A percentile compares a stretch with the other conserved stretches of the same genome.
Evolutionary conservation across 257 asterid genomes (phyloP).

Genomic region (Gentiana macrophylla): DNA sequence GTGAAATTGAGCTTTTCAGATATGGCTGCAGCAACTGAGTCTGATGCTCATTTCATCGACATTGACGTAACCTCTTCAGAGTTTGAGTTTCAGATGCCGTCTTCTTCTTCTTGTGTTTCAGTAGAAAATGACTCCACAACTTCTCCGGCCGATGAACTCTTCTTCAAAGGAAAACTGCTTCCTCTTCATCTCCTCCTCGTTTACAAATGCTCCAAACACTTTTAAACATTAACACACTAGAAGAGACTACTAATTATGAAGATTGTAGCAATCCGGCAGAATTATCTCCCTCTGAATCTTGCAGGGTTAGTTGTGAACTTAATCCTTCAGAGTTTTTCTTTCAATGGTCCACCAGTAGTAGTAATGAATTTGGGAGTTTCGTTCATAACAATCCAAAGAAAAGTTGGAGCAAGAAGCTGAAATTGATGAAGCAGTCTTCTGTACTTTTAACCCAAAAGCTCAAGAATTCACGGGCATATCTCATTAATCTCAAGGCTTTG

Average conservation of each 20-base stretch:
- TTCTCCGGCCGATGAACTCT: conserved; percentile 80
- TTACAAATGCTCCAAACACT: conserved; percentile 48
- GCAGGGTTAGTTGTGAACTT: conserved; percentile 68
- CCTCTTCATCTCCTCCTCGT: conserved; percentile 75
- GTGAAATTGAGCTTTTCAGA: too few species aligned
- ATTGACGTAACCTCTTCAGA: conserved; percentile 31
- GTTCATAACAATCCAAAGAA: conserved; percentile 11
- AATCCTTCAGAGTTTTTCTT: conserved; percentile 54
- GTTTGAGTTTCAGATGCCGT: conserved; percentile 74
- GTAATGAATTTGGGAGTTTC: conserved; percentile 37
- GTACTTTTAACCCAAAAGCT: too few species aligned
- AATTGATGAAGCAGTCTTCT: too few species aligned
- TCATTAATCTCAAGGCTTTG: too few species aligned
- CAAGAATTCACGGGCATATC: too few species aligned
- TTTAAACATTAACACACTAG: conserved; percentile 11
- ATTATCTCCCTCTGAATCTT: conserved; percentile 70
- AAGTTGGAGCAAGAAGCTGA: too few species aligned
- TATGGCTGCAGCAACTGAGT: conserved; percentile 10
- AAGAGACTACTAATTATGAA: conserved; percentile 20
- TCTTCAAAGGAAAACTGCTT: conserved; percentile 77
- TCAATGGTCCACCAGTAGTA: conserved; percentile 66
- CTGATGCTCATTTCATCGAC: conserved; percentile 44
- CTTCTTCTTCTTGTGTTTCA: conserved; percentile 22
- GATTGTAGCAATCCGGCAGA: conserved; percentile 33
- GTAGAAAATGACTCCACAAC: conserved; percentile 22